A percentile compares a stretch with the other conserved stretches of the same genome.
Evolutionary conservation across 1,284 basidiomycete species (phyloP).

Genomic region (Cystobasidium sp.): DNA sequence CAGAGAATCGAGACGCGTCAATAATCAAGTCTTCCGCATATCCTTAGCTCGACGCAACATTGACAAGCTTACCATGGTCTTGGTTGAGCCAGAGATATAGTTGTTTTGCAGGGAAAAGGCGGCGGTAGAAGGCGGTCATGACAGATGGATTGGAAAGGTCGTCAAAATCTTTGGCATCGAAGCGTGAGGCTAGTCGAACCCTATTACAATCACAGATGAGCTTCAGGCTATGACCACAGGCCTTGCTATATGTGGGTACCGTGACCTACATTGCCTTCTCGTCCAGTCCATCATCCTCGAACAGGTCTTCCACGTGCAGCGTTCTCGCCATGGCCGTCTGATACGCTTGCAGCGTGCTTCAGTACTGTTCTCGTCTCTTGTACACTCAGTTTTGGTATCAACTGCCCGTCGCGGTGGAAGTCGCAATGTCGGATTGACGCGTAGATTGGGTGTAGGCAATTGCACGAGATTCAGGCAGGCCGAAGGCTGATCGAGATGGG

Average conservation of each 20-base stretch:
- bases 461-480: too few relatives aligned
- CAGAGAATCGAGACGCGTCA: constrained; percentile 17
- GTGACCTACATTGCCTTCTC: constrained; percentile 39
- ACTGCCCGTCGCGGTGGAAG: not conserved
- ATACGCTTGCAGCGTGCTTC: not conserved
- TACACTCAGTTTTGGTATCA: not conserved
- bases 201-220: not conserved
- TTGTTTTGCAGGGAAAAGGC: constrained; percentile 92
- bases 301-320: constrained; percentile 35
- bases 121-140: constrained; percentile 88
- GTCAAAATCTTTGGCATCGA: constrained; percentile 47
- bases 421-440: not conserved
- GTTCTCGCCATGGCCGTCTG: constrained; percentile 24
- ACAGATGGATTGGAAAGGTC: constrained; percentile 64
- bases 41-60: not conserved
- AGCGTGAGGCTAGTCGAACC: constrained; percentile 34
- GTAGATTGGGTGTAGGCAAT: not conserved
- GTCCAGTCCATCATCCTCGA: constrained; percentile 38
- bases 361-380: not conserved
- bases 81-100: constrained; percentile 96
- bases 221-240: not conserved
- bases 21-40: not conserved
- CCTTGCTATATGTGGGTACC: too few relatives aligned
- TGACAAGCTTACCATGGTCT: constrained; percentile 63
- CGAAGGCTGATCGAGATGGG: constrained; percentile 2